Base-by-base conservation (phyloP, 2,329 filamentous ascomycete species). In the Scedosporium aurantiacum region DNA sequence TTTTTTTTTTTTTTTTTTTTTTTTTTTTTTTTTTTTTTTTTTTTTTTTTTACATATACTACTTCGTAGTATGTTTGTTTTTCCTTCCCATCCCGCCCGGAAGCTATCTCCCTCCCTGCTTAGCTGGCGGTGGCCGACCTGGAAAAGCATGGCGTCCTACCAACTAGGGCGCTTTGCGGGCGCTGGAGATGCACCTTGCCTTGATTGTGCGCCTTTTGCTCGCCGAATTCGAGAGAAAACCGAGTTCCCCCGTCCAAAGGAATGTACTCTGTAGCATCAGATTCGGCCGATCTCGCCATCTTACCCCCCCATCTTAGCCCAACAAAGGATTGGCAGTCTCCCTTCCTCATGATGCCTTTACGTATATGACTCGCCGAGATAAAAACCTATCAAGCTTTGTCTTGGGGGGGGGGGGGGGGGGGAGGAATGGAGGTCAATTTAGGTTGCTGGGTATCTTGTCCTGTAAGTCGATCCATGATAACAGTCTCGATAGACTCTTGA, bases 111-210 rank as follows among this genome's bases (percentile, higher is more conserved):
- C 32, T 37, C 32, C 32, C 32, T 37, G 32, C 32, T 37, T 37
- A n/a, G 32, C 14, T 37, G 8, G 32, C 32, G 18, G 43, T 18
- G 14, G 16, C 16, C 43, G 18, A n/a, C n/a, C 3, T 47, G 43
- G 12, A 6, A 21, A 16, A 7, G 18, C 68, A 67, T 32, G 69
- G 69, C 3, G 23, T 57, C 18, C n/a, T 6, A n/a, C 5, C 14
- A 47, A 18, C 43, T 16, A n/a, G 18, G 18, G 18, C 6, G 2
- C 8, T 21, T 47, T 47, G 43, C 43, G 43, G 43, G n/a, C 43
- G 43, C n/a, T 47, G 43, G 43, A 47, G 14, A n/a, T 47, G 43
- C 43, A 47, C 43, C 43, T 47, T 47, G 18, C 43, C 16, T 21
- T 18, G 18, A n/a, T 18, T 47, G 43, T 47, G 4, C 32, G 10